Base-by-base conservation (phyloP, 352 stramenopile genomes). In the Phytophthora pistaciae region DNA sequence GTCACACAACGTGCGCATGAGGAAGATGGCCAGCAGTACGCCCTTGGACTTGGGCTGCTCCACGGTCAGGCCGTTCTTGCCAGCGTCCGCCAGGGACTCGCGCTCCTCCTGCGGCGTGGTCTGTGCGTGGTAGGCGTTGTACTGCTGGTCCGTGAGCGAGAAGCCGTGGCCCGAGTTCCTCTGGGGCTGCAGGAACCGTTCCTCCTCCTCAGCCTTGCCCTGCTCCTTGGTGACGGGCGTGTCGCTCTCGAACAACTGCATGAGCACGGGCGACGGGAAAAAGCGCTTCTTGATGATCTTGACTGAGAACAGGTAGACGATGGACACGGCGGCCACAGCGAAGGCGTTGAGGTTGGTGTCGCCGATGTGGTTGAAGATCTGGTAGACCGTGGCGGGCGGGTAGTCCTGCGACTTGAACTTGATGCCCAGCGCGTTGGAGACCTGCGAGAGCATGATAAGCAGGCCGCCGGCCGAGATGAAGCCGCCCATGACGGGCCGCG, bases 311-410 rank as follows among this genome's bases (percentile, higher is more conserved):
- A 62, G 16, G 56, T 62, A 62, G 4, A 38, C 36, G 21, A 62
- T 62, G 11, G 56, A 62, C 20, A 38, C 36, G 21, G 36, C 56
- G 1, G 38, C 56, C 23, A 62, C 56, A 2, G 20, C 56, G 23
- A 62, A 62, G 38, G 56, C 56, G 56, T 62, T 62, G 3, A 62
- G 56, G 56, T 62, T 62, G 56, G 56, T 62, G 56, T 62, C 36
- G 2, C 38, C 56, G 3, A 62, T 52, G 56, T 62, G 33, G 20
- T 38, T 50, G 36, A 62, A 52, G 38, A 62, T 62, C 56, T 62
- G 36, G 56, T 53, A 52, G 21, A 62, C 56, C 2, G 20, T 62
- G 21, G 38, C 56, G 7, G 56, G 56, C 21, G 56, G 56, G 36
- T 62, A 62, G 20, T 62, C 56, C 38, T 33, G 23, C 56, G 56